These are phyloP conservation scores for Elsinoe ampelina DNA, from an alignment of 2,329 filamentous ascomycete genomes.

Conservation along the genomic window DNA sequence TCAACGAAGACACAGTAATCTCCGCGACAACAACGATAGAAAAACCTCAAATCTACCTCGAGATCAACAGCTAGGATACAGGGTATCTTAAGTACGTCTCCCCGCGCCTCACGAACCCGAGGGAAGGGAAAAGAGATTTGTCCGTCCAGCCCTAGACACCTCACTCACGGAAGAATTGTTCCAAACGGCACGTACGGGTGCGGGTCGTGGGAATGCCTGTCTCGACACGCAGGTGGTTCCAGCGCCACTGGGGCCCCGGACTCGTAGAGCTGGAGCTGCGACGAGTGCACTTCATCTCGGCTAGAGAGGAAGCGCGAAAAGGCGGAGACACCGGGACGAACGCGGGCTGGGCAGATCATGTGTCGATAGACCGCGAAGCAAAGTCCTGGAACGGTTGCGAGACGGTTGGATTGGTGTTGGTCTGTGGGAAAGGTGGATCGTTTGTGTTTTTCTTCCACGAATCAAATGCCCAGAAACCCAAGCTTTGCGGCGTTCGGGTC, in stretches of 20 bases:
- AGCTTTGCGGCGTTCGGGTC: conserved; percentile 4
- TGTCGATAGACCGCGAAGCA: background rate
- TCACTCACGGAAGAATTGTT: conserved; percentile 5
- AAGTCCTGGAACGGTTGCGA: conserved; percentile 2
- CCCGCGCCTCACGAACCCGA: background rate
- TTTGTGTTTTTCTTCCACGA: background rate
- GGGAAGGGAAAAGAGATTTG: conserved; percentile 1
- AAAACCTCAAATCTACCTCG: background rate
- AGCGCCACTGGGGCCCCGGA: conserved; percentile 7
- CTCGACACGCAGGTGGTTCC: no score
- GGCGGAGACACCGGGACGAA: background rate
- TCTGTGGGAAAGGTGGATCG: background rate
- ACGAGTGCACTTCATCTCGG: background rate
- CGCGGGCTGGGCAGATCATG: background rate
- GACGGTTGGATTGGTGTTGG: background rate
- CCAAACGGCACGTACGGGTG: background rate
- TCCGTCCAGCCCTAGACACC: background rate
- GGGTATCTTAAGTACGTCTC: background rate
- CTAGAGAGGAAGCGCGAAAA: background rate
- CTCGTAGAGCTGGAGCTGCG: background rate
- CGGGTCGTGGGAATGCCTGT: background rate
- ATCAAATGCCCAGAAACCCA: conserved; percentile 8
- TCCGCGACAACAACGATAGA: no score
- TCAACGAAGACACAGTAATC: no score
- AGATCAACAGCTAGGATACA: background rate